Conservation (phyloP, 371 early-diverging fungal species). For the Syncephalastrum contaminatum region DNA sequence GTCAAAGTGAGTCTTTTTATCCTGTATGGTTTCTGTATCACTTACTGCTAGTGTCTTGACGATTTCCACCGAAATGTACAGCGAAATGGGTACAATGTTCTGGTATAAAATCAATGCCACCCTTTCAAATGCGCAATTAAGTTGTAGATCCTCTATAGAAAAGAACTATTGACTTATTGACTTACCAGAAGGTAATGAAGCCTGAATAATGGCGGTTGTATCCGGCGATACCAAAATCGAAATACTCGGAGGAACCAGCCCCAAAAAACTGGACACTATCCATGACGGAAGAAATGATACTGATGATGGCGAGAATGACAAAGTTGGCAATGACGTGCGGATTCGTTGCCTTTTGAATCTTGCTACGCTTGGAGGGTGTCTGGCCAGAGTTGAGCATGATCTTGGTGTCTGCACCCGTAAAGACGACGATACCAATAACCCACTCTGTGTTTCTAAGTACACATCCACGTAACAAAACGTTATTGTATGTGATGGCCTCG, state of each 20-base stretch:
- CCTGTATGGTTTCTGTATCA: background rate
- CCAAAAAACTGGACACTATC: conserved; percentile 55
- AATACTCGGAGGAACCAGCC: conserved; percentile 27
- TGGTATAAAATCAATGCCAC: conserved; percentile 52
- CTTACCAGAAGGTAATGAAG: conserved; percentile 52
- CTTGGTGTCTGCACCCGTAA: conserved; percentile 92
- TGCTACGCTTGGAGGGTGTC: conserved; percentile 92
- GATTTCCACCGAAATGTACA: conserved; percentile 95
- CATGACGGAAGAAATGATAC: conserved; percentile 61
- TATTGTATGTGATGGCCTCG: conserved; percentile 54
- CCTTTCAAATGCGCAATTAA: conserved; percentile 58
- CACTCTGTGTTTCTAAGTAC: conserved; percentile 87
- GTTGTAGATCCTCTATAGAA: conserved; percentile 17
- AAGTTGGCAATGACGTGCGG: conserved; percentile 69
- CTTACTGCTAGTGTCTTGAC: conserved; percentile 71
- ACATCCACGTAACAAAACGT: conserved; percentile 90
- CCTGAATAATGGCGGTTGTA: conserved; percentile 34
- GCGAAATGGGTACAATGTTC: conserved; percentile 87
- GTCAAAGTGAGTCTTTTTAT: conserved; percentile 1
- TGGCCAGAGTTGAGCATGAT: conserved; percentile 86
- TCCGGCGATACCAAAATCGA: conserved; percentile 39
- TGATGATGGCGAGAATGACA: conserved; percentile 48
- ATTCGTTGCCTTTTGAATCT: conserved; percentile 93
- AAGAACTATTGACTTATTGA: conserved; percentile 4
- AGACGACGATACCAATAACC: conserved; percentile 80